A percentile compares a stretch with the other conserved stretches of the same genome.
Conservation (phyloP, 306 rosid species). For the Castanea sativa region DNA sequence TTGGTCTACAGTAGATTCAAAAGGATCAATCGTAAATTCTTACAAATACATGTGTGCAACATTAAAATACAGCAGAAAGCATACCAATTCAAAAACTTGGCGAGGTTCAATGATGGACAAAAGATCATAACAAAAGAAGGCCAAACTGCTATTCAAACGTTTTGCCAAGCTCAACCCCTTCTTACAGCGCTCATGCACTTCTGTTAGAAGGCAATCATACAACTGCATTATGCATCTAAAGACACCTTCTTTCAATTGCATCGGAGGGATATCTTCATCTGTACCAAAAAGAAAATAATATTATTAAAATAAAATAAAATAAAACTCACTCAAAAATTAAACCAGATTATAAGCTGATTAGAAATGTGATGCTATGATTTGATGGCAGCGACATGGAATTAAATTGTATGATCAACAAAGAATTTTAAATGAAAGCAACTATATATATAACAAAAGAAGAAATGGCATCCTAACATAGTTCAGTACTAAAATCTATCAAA, state of each 20-base stretch:
- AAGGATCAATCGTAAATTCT: not conserved
- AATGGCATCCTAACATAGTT: not conserved
- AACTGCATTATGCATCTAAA: conserved; percentile 96
- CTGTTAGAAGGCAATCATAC: conserved; percentile 98
- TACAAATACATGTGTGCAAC: not conserved
- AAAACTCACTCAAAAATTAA: conserved; percentile 15
- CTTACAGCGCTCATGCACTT: conserved; percentile 99
- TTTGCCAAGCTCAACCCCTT: conserved; percentile 94
- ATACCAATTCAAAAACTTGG: conserved; percentile 96
- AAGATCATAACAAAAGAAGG: conserved; percentile 96
- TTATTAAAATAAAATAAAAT: not conserved
- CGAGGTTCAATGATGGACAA: conserved; percentile 92
- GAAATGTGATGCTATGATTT: not conserved
- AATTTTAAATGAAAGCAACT: not conserved
- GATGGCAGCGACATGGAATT: not conserved
- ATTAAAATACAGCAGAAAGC: conserved; percentile 25
- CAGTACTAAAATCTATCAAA: no score
- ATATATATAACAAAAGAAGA: not conserved
- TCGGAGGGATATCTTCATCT: conserved; percentile 98
- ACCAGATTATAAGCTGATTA: conserved; percentile 7
- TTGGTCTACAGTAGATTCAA: not conserved
- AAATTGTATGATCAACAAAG: not conserved
- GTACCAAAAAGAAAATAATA: conserved; percentile 25
- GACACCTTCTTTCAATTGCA: conserved; percentile 97
- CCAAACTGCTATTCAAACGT: conserved; percentile 94